phyloP scores from a whole-genome alignment of 306 rosid species.

The Casuarina cunninghamiana region DNA sequence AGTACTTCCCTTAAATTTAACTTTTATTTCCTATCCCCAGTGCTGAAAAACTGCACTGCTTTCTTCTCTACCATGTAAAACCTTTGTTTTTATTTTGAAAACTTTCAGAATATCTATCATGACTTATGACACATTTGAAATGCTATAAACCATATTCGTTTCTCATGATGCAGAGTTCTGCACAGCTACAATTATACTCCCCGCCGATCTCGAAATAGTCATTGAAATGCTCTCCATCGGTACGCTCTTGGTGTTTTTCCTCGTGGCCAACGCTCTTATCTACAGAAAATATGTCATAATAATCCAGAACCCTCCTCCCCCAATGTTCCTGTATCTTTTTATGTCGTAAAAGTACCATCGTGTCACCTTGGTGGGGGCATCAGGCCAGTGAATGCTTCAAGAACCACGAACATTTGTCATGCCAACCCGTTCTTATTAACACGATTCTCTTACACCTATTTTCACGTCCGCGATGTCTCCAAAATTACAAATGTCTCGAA shows the following conservation, averaged over 20 bases:
- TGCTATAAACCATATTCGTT: too few species aligned
- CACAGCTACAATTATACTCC: constrained; percentile 82
- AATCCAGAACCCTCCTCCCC: constrained; percentile 47
- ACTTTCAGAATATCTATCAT: too few species aligned
- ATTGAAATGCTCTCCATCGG: constrained; percentile 71
- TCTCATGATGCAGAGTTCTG: constrained; percentile 57
- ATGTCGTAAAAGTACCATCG: too few species aligned
- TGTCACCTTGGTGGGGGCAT: too few species aligned
- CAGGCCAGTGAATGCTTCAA: too few species aligned
- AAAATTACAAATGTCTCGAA: too few species aligned
- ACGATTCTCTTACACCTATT: too few species aligned
- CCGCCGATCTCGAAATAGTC: constrained; percentile 72
- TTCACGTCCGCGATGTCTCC: too few species aligned
- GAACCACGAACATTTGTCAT: too few species aligned
- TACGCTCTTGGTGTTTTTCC: constrained; percentile 79
- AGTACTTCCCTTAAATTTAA: not conserved
- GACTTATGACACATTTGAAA: too few species aligned
- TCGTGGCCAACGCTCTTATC: constrained; percentile 86
- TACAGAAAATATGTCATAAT: constrained; percentile 69
- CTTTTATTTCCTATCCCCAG: not conserved
- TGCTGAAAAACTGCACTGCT: not conserved
- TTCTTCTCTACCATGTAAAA: not conserved
- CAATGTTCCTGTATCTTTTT: constrained; percentile 58
- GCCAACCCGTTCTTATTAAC: too few species aligned
- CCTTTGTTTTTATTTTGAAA: not conserved